Percentiles rank a stretch among this genome's conserved stretches.
These are phyloP conservation scores for Lactifluus piperatus DNA, from an alignment of 768 basidiomycete species.

Conservation along the genomic window DNA sequence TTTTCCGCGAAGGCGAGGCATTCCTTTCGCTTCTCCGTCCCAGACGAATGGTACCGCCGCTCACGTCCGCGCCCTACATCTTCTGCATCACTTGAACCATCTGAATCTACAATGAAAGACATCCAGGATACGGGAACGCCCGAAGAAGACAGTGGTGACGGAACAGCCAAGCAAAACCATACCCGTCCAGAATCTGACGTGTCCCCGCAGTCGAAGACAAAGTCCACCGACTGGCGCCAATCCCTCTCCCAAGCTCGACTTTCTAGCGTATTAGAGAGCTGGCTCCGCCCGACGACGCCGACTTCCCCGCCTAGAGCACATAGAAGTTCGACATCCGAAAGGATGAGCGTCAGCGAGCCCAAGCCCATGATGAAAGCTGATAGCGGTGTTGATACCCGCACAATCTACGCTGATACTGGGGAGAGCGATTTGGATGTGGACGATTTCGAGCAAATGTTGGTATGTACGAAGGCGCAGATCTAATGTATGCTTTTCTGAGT, in stretches of 20 bases:
- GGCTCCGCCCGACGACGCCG: constrained; percentile 40
- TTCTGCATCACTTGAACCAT: constrained; percentile 38
- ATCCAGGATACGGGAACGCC: constrained; percentile 43
- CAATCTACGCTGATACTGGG: constrained; percentile 24
- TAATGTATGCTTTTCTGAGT: constrained; percentile 8
- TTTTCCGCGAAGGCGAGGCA: constrained; percentile 37
- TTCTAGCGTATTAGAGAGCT: constrained; percentile 58
- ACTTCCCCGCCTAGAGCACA: constrained; percentile 30
- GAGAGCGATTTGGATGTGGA: constrained; percentile 33
- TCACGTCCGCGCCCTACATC: constrained; percentile 49
- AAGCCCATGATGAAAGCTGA: constrained; percentile 39
- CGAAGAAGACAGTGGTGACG: constrained; percentile 39
- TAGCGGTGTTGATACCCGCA: constrained; percentile 21
- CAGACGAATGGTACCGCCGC: constrained; percentile 73
- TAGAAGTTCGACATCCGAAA: constrained; percentile 23
- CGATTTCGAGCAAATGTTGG: constrained; percentile 65
- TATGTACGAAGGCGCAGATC: constrained; percentile 27
- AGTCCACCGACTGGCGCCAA: constrained; percentile 41
- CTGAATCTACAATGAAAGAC: constrained; percentile 41
- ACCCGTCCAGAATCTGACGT: constrained; percentile 23
- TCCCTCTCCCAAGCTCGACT: constrained; percentile 51
- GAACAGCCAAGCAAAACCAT: constrained; percentile 51
- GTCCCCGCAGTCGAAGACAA: constrained; percentile 10
- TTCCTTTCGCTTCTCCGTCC: constrained; percentile 56
- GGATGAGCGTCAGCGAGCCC: constrained; percentile 69